These are phyloP conservation scores for Mitragyna speciosa DNA, from an alignment of 257 asterid species.

Conservation along the genomic window DNA sequence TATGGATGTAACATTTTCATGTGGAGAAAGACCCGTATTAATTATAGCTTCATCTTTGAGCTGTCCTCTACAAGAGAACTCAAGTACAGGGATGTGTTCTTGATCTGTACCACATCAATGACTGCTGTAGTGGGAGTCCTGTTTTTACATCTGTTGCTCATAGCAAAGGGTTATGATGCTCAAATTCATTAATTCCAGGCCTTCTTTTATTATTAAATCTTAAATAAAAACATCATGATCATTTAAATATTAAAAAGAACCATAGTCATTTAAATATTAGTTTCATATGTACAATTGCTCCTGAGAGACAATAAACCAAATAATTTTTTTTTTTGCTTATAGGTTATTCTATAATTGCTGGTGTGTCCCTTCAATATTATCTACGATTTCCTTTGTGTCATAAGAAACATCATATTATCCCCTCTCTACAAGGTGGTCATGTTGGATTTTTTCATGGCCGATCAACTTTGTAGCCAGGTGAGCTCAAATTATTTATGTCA, in stretches of 20 bases:
- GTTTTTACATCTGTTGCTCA: slow-evolving; percentile 68
- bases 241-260: too few species aligned
- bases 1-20: slow-evolving; percentile 87
- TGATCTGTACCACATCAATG: slow-evolving; percentile 77
- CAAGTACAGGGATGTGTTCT: slow-evolving; percentile 70
- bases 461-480: slow-evolving; percentile 98
- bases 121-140: slow-evolving; percentile 64
- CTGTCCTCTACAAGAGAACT: slow-evolving; percentile 59
- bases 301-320: neutral
- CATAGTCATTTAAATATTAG: neutral
- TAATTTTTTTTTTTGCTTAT: neutral
- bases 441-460: slow-evolving; percentile 96
- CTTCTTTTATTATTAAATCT: slow-evolving; percentile 62
- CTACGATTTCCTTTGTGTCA: slow-evolving; percentile 56
- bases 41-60: slow-evolving; percentile 86
- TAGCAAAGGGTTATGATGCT: slow-evolving; percentile 60
- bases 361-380: slow-evolving; percentile 75
- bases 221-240: neutral
- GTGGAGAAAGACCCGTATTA: slow-evolving; percentile 86
- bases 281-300: neutral
- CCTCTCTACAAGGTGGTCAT: slow-evolving; percentile 87
- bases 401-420: slow-evolving; percentile 67
- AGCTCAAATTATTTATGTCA: neutral
- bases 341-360: slow-evolving; percentile 53
- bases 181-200: slow-evolving; percentile 72